phyloP scores from a whole-genome alignment of 331 rosid genomes.

The Malus hybrid region DNA sequence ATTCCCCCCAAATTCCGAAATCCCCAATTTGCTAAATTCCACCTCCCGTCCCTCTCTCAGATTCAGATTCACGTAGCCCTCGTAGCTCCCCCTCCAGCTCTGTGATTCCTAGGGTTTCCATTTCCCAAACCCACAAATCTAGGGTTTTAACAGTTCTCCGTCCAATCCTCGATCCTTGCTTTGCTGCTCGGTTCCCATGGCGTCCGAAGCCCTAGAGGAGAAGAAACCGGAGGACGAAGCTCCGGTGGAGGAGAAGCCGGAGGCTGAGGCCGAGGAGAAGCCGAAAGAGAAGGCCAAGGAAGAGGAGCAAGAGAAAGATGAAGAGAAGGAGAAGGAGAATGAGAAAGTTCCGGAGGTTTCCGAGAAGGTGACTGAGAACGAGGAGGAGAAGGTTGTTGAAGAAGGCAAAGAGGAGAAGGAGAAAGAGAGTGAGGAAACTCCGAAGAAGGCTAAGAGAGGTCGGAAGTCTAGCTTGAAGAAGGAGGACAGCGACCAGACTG shows the following conservation, averaged over 20 bases:
- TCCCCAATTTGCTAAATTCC: not conserved
- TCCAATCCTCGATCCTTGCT: not conserved
- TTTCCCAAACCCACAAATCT: slow-evolving; percentile 11
- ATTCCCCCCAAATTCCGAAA: slow-evolving; percentile 14
- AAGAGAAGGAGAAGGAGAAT: slow-evolving; percentile 9
- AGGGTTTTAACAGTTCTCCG: slow-evolving; percentile 25
- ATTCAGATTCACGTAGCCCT: not conserved
- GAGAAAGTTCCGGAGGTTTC: slow-evolving; percentile 7
- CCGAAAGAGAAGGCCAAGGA: not conserved
- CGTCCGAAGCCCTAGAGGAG: slow-evolving; percentile 65
- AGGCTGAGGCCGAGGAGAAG: not conserved
- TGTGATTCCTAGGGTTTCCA: slow-evolving; percentile 29
- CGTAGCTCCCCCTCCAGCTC: not conserved
- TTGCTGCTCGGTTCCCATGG: slow-evolving; percentile 31
- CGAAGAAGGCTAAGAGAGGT: slow-evolving; percentile 3
- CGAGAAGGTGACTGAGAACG: not conserved
- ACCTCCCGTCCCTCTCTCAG: not conserved
- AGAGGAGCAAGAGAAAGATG: slow-evolving; percentile 3
- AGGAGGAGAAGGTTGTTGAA: not conserved
- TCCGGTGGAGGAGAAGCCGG: slow-evolving; percentile 13
- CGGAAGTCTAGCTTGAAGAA: not conserved
- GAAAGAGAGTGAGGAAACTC: slow-evolving; percentile 7
- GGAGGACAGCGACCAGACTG: slow-evolving; percentile 11
- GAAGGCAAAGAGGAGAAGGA: not conserved
- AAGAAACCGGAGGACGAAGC: slow-evolving; percentile 37